Evolutionary conservation across 352 stramenopile species (phyloP).

Genomic region (Pythium plurisporium): DNA sequence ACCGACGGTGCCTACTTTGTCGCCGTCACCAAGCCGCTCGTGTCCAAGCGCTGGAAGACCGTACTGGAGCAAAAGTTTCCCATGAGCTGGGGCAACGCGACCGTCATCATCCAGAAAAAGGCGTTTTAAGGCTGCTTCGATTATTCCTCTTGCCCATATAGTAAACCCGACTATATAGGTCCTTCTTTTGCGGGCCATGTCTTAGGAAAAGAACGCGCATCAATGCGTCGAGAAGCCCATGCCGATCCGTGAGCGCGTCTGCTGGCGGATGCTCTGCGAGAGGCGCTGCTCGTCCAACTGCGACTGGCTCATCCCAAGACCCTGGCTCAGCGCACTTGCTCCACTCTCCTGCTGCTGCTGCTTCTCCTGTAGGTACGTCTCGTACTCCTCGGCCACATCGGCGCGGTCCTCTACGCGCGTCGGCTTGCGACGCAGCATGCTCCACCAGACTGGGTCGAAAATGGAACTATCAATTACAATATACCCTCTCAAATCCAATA

Average conservation of each 20-base stretch:
- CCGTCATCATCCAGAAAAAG: conserved; percentile 64
- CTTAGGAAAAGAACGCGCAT: no score
- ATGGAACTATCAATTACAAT: not conserved
- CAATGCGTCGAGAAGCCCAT: conserved; percentile 11
- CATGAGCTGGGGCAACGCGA: conserved; percentile 64
- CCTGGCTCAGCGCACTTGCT: not conserved
- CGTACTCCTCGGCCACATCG: conserved; percentile 70
- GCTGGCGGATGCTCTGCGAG: conserved; percentile 7
- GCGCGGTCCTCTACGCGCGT: conserved; percentile 64
- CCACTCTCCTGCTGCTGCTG: conserved; percentile 14
- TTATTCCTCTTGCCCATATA: no score
- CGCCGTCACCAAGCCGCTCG: conserved; percentile 52
- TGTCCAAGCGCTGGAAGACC: conserved; percentile 53
- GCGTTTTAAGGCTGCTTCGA: no score
- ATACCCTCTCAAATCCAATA: not conserved
- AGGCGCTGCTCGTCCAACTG: conserved; percentile 9
- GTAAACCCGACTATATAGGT: no score
- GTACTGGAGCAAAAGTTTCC: conserved; percentile 54
- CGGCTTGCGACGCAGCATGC: conserved; percentile 56
- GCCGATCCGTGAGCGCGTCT: conserved; percentile 20
- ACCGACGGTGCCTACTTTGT: conserved; percentile 52
- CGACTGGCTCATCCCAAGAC: not conserved
- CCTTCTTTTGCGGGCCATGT: no score
- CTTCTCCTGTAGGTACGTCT: conserved; percentile 58
- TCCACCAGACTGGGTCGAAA: not conserved